Base-by-base conservation (phyloP, 2,329 filamentous ascomycete genomes). In the Botrytis paeoniae region DNA sequence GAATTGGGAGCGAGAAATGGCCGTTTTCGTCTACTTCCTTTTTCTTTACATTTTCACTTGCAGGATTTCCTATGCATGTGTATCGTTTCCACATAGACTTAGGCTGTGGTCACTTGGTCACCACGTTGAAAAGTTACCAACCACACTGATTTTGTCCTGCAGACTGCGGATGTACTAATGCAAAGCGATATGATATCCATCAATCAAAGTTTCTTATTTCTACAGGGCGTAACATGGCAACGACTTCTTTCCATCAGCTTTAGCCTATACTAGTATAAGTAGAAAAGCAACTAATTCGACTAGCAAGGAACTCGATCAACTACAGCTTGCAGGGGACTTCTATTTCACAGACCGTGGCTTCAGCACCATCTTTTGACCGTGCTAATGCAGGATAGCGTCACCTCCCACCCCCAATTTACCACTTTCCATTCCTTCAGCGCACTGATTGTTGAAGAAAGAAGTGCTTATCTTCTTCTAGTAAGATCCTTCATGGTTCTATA, bases 161-260 rank as follows among this genome's bases (percentile, higher is more conserved):
- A 72, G 70, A 72, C 32, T 69, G 70, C 70, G 70, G 70, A 72
- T 69, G 66, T 72, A 69, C 70, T 72, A 72, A 66, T 72, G 70
- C 63, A 72, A 39, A 68, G 70, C 70, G 70, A 72, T 72, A 72
- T 41, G 63, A 32, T 51, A 22, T 72, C 63, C 62, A 39, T 72
- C 70, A 72, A 72, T 72, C 70, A 72, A 48, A 69, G 43, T 37
- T 51, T 32, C 43, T 69, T 32, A 69, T 61, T 69, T 39, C 63
- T 72, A 57, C 70, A 72, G 57, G 63, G 70, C 63, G 29, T 72
- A 61, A 60, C 63, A 72, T 61, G 63, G 68, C 65, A 69, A 69
- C 65, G 48, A 69, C 65, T 69, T 69, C 37, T 37, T 32, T 41
- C 64, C 39, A 68, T 57, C 35, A 18, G 65, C 45, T 69, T 69